Evolutionary conservation across 1,284 basidiomycete species (phyloP), one percentile per base, ranked within the genome.

Genomic region (Papiliotrema nemorosa): DNA sequence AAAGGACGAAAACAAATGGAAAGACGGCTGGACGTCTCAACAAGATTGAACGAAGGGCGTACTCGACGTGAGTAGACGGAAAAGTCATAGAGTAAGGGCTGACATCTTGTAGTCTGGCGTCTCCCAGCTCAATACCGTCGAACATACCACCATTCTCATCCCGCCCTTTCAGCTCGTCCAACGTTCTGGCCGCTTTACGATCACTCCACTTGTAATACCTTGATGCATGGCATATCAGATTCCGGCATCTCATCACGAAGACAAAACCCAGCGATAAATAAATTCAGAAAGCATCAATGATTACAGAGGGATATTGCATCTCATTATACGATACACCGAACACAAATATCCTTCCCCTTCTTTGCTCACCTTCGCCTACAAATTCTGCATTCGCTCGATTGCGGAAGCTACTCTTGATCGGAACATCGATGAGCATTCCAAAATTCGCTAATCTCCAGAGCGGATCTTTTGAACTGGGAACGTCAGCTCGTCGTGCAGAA

Each of bases 1-100:
- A 82, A 64, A 69, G 76, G 41, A 82, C 80, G 24, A 72, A 73
- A 31, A 77, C 73, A 6, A 81, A 81, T 53, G 79, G 74, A 2
- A 61, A 66, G 31, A 80, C 79, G 12, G 80, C 80, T 0, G 74
- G 72, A 53, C 77, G 73, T 60, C 63, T 80, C 40, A 82, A 82
- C 66, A 56, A 76, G 49, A 59, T 80, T 12, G 66, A 70, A 33
- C 54, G 68, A 34, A 43, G 63, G 35, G 48, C 44, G n/a, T 61
- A 51, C 42, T 60, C 59, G 10, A 50, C 55, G 62, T 64, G 53
- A 59, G 64, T 63, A 5, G 3, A n/a, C n/a, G n/a, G n/a, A n/a
- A n/a, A n/a, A n/a, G n/a, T n/a, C n/a, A n/a, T n/a, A n/a, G n/a
- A n/a, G n/a, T n/a, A n/a, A n/a, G n/a, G n/a, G n/a, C n/a, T n/a